A percentile compares a stretch with the other conserved stretches of the same genome.
phyloP scores from a whole-genome alignment of 2,329 filamentous ascomycete species.

The Cercospora berteroae region DNA sequence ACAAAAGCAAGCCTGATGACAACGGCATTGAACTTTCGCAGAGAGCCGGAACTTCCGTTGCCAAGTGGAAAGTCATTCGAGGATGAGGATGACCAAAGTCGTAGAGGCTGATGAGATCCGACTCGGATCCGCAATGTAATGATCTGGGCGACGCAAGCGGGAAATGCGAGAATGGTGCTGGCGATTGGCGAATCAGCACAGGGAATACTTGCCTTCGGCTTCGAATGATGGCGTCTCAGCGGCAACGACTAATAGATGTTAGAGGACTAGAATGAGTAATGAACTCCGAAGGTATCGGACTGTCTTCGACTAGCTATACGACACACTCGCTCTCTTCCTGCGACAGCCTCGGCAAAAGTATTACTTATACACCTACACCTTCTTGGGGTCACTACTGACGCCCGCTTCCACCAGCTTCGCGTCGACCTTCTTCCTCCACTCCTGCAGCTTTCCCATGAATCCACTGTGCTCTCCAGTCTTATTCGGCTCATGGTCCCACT shows the following conservation, averaged over 20 bases:
- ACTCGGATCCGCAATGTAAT: background rate
- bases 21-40: background rate
- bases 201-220: background rate
- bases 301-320: background rate
- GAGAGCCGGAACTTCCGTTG: background rate
- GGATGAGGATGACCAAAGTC: background rate
- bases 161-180: background rate
- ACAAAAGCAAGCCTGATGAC: background rate
- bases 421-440: constrained; percentile 32
- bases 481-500: constrained; percentile 32
- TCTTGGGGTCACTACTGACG: constrained; percentile 27
- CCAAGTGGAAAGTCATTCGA: background rate
- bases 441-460: constrained; percentile 31
- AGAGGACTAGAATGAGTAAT: background rate
- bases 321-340: background rate
- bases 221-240: background rate
- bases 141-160: background rate
- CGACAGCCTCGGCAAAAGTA: background rate
- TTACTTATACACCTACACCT: constrained; percentile 12
- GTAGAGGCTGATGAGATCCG: background rate
- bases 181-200: background rate
- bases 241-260: background rate
- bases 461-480: constrained; percentile 30
- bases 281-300: background rate
- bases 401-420: constrained; percentile 31